Percentiles rank a stretch among this genome's conserved stretches.
phyloP scores from a whole-genome alignment of 441 rosid genomes.

The Pelargonium myrrhifolium region DNA sequence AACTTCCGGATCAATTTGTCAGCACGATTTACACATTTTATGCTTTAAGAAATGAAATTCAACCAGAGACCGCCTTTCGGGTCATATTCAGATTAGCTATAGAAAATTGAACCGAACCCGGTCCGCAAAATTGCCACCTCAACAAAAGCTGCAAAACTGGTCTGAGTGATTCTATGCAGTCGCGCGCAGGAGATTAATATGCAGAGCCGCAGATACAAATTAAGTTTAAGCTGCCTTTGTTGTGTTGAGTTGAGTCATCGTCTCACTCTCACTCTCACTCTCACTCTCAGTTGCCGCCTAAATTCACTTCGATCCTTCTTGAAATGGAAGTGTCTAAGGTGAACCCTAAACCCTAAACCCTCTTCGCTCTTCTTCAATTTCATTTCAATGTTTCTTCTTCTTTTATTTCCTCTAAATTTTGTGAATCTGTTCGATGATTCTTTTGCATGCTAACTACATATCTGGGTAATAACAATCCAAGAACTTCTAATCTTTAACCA shows the following conservation, averaged over 20 bases:
- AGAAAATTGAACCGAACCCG: too few relatives aligned
- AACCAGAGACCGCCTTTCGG: too few relatives aligned
- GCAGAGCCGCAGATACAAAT: not conserved
- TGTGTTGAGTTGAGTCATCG: not conserved
- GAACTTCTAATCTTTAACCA: not conserved
- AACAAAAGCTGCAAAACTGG: too few relatives aligned
- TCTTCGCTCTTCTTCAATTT: not conserved
- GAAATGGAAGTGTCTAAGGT: not conserved
- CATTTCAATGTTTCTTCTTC: not conserved
- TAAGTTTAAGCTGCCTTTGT: not conserved
- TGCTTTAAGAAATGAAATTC: too few relatives aligned
- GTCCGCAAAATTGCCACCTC: too few relatives aligned
- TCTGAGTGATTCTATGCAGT: not conserved
- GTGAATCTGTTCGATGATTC: not conserved
- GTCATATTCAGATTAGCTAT: too few relatives aligned
- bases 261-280: not conserved
- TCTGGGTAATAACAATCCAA: too few relatives aligned
- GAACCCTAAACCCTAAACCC: not conserved
- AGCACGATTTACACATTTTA: too few relatives aligned
- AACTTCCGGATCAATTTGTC: too few relatives aligned
- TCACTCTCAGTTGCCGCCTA: constrained; percentile 5
- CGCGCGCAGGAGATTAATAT: not conserved
- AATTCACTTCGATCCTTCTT: not conserved
- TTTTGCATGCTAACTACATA: not conserved
- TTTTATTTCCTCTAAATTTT: not conserved